These are phyloP conservation scores for Solanum sejunctum DNA, from an alignment of 257 asterid genomes.

Conservation along the genomic window DNA sequence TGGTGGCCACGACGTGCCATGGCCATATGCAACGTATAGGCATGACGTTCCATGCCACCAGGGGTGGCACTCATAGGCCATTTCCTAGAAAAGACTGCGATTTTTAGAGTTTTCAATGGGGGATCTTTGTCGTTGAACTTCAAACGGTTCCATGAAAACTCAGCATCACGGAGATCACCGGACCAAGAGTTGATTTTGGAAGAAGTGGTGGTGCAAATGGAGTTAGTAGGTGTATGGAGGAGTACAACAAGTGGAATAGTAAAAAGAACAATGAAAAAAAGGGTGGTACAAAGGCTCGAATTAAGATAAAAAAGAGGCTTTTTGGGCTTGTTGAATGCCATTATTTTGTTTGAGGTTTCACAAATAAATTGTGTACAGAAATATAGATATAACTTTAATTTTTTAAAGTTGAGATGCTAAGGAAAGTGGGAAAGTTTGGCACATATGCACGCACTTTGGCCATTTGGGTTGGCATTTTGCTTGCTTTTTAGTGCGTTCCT, in stretches of 20 bases:
- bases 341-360: slow-evolving; percentile 9
- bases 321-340: slow-evolving; percentile 45
- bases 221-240: slow-evolving; percentile 52
- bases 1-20: slow-evolving; percentile 65
- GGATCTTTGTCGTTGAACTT: slow-evolving; percentile 11
- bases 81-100: slow-evolving; percentile 86
- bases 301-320: slow-evolving; percentile 29
- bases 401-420: slow-evolving; percentile 17
- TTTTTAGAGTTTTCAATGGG: slow-evolving; percentile 25
- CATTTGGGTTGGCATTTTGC: slow-evolving; percentile 14
- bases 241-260: slow-evolving; percentile 72
- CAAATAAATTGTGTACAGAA: not conserved
- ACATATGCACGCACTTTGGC: slow-evolving; percentile 21
- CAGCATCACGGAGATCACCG: slow-evolving; percentile 59
- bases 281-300: slow-evolving; percentile 58
- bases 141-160: slow-evolving; percentile 72
- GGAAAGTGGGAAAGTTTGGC: slow-evolving; percentile 30
- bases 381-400: not conserved
- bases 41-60: slow-evolving; percentile 97
- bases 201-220: slow-evolving; percentile 30
- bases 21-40: slow-evolving; percentile 63
- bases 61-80: slow-evolving; percentile 75
- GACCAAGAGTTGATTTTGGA: slow-evolving; percentile 33
- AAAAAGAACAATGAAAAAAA: slow-evolving; percentile 70
- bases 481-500: slow-evolving; percentile 22